Conservation (phyloP, 2,329 filamentous ascomycete species). For the Colletotrichum plurivorum region DNA sequence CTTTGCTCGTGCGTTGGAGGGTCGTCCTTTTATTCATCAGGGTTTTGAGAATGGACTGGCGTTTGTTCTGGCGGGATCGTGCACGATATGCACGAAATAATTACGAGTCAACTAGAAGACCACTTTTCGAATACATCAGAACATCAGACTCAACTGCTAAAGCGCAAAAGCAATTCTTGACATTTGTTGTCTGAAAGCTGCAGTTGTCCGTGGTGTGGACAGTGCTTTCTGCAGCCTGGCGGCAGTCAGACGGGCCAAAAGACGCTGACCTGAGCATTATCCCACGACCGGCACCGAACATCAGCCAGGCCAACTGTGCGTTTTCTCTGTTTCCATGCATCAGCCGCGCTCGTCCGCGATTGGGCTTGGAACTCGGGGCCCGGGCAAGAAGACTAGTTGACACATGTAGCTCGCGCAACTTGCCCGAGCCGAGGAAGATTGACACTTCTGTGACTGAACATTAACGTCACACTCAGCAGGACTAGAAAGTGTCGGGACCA, state of each 20-base stretch:
- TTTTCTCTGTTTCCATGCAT: neutral
- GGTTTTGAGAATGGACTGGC: neutral
- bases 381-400: too few species aligned
- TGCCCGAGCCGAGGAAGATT: too few species aligned
- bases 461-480: too few species aligned
- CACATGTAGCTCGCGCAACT: too few species aligned
- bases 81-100: neutral
- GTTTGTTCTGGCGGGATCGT: neutral
- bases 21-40: neutral
- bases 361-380: too few species aligned
- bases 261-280: neutral
- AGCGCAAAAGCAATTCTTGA: neutral
- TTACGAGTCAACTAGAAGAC: too few species aligned
- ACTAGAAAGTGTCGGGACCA: too few species aligned
- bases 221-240: neutral
- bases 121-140: too few species aligned
- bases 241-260: neutral
- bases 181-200: neutral
- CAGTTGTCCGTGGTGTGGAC: neutral
- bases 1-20: neutral
- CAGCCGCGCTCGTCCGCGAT: too few species aligned
- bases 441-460: too few species aligned
- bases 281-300: neutral
- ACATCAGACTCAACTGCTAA: too few species aligned
- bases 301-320: neutral